Base-by-base conservation (phyloP, 768 basidiomycete genomes). In the Serpula lacrymans region DNA sequence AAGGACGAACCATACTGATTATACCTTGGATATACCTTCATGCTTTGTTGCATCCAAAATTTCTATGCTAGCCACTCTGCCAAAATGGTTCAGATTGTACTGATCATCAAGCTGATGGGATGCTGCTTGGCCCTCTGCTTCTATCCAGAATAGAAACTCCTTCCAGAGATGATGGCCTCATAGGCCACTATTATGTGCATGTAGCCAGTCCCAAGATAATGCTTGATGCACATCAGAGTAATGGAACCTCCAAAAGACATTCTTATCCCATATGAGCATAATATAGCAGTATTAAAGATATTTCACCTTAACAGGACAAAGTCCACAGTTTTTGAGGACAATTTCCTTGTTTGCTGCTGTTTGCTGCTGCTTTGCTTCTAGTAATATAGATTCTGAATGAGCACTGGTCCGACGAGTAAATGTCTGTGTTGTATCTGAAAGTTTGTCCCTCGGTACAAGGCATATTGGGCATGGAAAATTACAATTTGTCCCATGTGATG, bases 401-500 rank as follows among this genome's bases (percentile, higher is more conserved):
- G 16, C 14, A 12, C 3, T 14, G 3, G 37, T 27, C 3, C 31
- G 9, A 5, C 14, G 17, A n/a, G 24, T 11, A 4, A 44, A 34
- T 4, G 16, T 16, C 11, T n/a, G 24, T 11, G 40, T 21, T 3
- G 62, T 42, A 39, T 57, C 47, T 4, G 47, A 42, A 6, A 54
- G 56, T 4, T 60, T 39, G 0, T 60, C 50, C 1, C 39, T 35
- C 7, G 62, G 60, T 7, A 69, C 63, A 2, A 64, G 46, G 42
- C 67, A 71, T 0, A 66, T 45, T 3, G 66, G 66, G 38, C 68
- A 70, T 4, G 66, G 68, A 41, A 45, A 62, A 4, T 43, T 31
- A 18, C 49, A 48, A 13, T 36, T 43, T 2, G 49, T 16, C 1
- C 65, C 66, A 10, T 55, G 53, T 14, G 59, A 63, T 1, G 68